Evolutionary conservation across 768 basidiomycete genomes (phyloP), one percentile per base, ranked within the genome.

Genomic region (Lanmaoa pseudosensibilis): DNA sequence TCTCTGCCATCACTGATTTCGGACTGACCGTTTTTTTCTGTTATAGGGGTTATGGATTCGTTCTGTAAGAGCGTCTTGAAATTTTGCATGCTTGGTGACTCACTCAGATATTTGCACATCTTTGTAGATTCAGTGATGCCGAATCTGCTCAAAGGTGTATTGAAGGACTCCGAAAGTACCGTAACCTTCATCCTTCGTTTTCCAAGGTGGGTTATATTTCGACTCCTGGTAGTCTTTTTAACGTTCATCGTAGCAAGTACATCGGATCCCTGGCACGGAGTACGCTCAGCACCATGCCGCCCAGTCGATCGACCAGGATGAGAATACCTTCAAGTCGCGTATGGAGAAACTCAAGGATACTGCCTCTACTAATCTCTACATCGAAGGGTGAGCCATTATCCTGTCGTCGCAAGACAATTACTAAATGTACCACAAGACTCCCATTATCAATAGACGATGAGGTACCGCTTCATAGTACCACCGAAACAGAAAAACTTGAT

Each of bases 161-260:
- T 50, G 76, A 83, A 15, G 75, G 83, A 1, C 75, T 94, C 46
- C 77, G 88, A 57, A 81, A 82, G 60, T 87, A 86, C 60, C 78
- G 88, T 43, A 90, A 92, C 67, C 73, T 93, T 40, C 91, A 94
- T 66, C 92, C 91, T 1, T 90, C 90, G 3, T 92, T 91, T 66
- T 92, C 92, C 52, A 92, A 93, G 81, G 91, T 87, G 54, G 6
- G 69, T 62, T 39, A 21, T 16, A 21, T 46, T 46, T 57, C 23
- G 13, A 59, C 36, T 16, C 12, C 21, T 25, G 8, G 11, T 8
- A 19, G 1, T 46, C 15, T n/a, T 23, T 55, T 32, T 57, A 44
- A 59, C 52, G 32, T 38, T 32, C 27, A 16, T 47, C 32, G 36
- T 57, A 83, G 82, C 82, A 79, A 74, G 78, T 87, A n/a, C 90